Conservation (phyloP, 176 grass and related monocot genomes). For the Tillandsia fasciculata region DNA sequence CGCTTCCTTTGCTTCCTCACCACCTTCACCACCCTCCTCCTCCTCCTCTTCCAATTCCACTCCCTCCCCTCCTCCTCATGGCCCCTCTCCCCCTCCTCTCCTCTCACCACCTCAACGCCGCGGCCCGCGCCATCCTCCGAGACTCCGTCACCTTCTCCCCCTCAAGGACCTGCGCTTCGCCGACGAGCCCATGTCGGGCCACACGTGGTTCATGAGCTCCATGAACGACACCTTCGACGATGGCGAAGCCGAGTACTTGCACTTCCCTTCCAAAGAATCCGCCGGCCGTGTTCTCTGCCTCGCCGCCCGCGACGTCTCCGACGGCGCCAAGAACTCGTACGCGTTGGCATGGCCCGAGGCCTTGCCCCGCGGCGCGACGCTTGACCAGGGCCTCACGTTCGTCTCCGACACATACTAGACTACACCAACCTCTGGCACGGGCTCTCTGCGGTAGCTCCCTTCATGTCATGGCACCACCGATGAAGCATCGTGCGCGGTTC, state of each 20-base stretch:
- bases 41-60: not conserved
- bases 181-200: not conserved
- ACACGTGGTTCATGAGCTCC: constrained; percentile 33
- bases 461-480: constrained; percentile 20
- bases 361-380: constrained; percentile 14
- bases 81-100: not conserved
- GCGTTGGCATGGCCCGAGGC: constrained; percentile 17
- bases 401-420: constrained; percentile 25
- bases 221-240: constrained; percentile 23
- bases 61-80: not conserved
- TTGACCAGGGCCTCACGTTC: constrained; percentile 19
- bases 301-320: not conserved
- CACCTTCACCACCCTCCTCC: not conserved
- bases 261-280: constrained; percentile 20
- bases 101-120: not conserved
- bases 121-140: not conserved
- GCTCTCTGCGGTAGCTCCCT: constrained; percentile 13
- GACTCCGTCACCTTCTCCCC: constrained; percentile 14
- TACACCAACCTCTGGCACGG: constrained; percentile 32
- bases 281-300: constrained; percentile 16
- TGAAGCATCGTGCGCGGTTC: constrained; percentile 14
- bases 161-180: constrained; percentile 21
- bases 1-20: not conserved
- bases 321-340: constrained; percentile 23
- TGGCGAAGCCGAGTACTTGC: constrained; percentile 26